Base-by-base conservation (phyloP, 2,329 filamentous ascomycete genomes). In the Ceratocystis cubensis region DNA sequence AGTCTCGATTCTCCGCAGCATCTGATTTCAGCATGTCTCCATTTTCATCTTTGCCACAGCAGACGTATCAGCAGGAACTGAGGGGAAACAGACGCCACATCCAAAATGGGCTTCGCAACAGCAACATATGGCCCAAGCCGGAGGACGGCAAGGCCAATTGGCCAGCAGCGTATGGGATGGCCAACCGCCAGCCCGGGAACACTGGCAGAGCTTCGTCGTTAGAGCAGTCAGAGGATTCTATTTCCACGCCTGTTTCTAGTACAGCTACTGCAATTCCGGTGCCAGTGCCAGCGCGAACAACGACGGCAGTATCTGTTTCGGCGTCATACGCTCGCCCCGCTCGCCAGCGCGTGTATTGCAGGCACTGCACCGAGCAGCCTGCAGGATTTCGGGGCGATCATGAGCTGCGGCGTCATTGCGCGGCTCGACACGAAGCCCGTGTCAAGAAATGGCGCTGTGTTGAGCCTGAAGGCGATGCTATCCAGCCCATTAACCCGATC, bases 351-450 rank as follows among this genome's bases (percentile, higher is more conserved):
- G 84, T 89, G 69, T 83, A 82, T 72, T 96, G 91, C 74, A 73
- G 76, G 1, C 77, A 83, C 68, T 96, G 91, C 76, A 81, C 81
- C 64, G 85, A 89, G 66, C 83, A 89, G 64, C 87, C 86, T 0
- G 83, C 88, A 20, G 91, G 89, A 57, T 96, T 96, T 75, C 85
- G 91, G 44, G 91, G 91, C 65, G 88, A 92, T 28, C 91, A 96
- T 73, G 91, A 96, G 74, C 81, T 90, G 30, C 82, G 84, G 56
- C 81, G 88, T 20, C 88, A 91, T 70, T 81, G 81, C 65, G 82
- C 82, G 53, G 77, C 80, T 44, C 83, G 89, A 70, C 93, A 97
- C 74, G 78, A 78, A 67, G 71, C 69, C 10, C 70, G 75, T 3
- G 79, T 84, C 63, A 83, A 78, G 73, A 84, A 84, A 70, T 87